Evolutionary conservation across 2,329 filamentous ascomycete genomes (phyloP).

Genomic region (Stagonosporopsis vannaccii): DNA sequence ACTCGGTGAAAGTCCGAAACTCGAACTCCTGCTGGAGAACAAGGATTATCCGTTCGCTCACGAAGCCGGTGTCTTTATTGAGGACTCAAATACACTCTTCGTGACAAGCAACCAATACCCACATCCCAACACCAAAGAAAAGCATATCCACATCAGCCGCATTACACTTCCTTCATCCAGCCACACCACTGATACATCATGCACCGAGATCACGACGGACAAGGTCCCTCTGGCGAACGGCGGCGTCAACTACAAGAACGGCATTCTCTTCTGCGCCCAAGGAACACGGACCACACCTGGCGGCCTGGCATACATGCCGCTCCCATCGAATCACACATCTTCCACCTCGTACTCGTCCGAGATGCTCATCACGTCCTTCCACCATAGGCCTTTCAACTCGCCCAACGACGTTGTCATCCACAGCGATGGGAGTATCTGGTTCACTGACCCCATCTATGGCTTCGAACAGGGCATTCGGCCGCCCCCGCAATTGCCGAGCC

Average conservation of each 20-base stretch:
- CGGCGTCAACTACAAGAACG: slow-evolving; percentile 40
- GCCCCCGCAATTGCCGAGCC: slow-evolving; percentile 29
- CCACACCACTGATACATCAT: slow-evolving; percentile 8
- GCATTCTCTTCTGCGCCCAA: slow-evolving; percentile 46
- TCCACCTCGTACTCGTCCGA: slow-evolving; percentile 11
- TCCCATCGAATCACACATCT: slow-evolving; percentile 22
- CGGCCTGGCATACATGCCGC: slow-evolving; percentile 42
- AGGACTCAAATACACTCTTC: slow-evolving; percentile 42
- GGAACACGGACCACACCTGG: slow-evolving; percentile 37
- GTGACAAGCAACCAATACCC: slow-evolving; percentile 49
- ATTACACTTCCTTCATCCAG: slow-evolving; percentile 16
- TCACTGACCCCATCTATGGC: slow-evolving; percentile 52
- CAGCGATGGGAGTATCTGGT: slow-evolving; percentile 54
- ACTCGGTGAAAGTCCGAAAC: slow-evolving; percentile 14
- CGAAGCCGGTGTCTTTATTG: slow-evolving; percentile 54
- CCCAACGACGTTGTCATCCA: slow-evolving; percentile 52
- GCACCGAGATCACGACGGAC: slow-evolving; percentile 12
- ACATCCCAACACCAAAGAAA: slow-evolving; percentile 19
- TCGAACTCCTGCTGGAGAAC: slow-evolving; percentile 23
- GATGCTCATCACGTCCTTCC: slow-evolving; percentile 51
- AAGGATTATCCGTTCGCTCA: slow-evolving; percentile 74
- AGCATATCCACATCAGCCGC: slow-evolving; percentile 29
- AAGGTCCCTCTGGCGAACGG: slow-evolving; percentile 34
- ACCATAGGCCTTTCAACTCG: slow-evolving; percentile 53
- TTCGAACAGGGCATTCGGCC: slow-evolving; percentile 34